These are phyloP conservation scores for Phytophthora fragariaefolia DNA, from an alignment of 352 stramenopile genomes.

Conservation along the genomic window DNA sequence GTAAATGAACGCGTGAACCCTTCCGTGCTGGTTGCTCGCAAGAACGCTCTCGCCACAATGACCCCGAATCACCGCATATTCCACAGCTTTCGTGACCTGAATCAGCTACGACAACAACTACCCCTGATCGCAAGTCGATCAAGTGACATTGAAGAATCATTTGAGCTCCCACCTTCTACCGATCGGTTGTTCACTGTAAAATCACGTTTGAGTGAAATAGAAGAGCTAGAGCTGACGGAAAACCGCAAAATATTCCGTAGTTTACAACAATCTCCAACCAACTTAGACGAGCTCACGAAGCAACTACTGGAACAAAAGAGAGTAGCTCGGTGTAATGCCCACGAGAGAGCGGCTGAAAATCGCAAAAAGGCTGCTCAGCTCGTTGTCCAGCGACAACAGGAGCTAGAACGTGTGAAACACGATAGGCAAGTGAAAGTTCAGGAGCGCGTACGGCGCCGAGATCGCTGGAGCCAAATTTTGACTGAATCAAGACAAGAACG, in stretches of 20 bases:
- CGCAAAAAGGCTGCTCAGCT: constrained; percentile 33
- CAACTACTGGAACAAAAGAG: constrained; percentile 44
- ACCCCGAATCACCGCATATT: constrained; percentile 40
- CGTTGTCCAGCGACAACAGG: constrained; percentile 18
- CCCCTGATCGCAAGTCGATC: constrained; percentile 34
- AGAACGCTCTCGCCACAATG: constrained; percentile 36
- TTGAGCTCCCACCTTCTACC: neutral
- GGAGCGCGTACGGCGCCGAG: constrained; percentile 23
- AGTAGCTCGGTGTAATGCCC: constrained; percentile 27
- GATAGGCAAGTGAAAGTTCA: constrained; percentile 31
- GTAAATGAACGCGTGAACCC: constrained; percentile 8
- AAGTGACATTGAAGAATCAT: constrained; percentile 12
- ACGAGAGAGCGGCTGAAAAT: constrained; percentile 44
- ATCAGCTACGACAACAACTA: constrained; percentile 49
- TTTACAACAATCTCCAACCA: constrained; percentile 40
- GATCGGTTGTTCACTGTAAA: constrained; percentile 14
- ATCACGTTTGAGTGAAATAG: constrained; percentile 16
- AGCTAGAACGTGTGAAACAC: constrained; percentile 10
- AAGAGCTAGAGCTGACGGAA: constrained; percentile 25
- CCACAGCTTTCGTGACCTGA: constrained; percentile 50
- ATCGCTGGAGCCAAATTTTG: constrained; percentile 17
- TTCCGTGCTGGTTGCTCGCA: constrained; percentile 39
- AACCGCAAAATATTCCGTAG: constrained; percentile 47
- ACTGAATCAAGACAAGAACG: constrained; percentile 27
- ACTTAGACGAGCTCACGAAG: constrained; percentile 45